Conservation (phyloP, 2,329 filamentous ascomycete genomes). For the Dothistroma septosporum region DNA sequence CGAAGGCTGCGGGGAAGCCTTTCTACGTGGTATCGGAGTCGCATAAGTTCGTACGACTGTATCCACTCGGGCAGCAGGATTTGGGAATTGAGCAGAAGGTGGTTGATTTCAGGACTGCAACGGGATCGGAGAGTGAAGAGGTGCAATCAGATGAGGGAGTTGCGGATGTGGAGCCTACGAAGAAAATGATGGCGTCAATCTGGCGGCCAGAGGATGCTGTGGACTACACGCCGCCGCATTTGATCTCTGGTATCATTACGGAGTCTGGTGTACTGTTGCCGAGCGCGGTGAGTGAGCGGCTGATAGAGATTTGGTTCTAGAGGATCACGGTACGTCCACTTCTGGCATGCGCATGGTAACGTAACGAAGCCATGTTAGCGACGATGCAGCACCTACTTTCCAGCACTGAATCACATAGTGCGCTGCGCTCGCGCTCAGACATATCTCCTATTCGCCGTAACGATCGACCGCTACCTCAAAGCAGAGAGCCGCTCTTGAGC, state of each 20-base stretch:
- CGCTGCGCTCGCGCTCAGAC: no score
- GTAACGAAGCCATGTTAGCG: not conserved
- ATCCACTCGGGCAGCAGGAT: constrained; percentile 76
- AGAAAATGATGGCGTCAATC: constrained; percentile 12
- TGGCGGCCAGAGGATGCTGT: constrained; percentile 50
- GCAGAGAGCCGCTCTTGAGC: no score
- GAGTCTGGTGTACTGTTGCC: constrained; percentile 70
- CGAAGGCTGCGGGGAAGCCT: constrained; percentile 66
- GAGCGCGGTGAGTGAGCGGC: constrained; percentile 64
- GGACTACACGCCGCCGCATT: constrained; percentile 61
- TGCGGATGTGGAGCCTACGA: constrained; percentile 30
- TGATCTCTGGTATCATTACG: constrained; percentile 70
- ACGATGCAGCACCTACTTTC: no score
- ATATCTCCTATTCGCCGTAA: no score
- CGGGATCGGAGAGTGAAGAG: constrained; percentile 63
- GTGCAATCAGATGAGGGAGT: constrained; percentile 25
- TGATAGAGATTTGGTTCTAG: constrained; percentile 59
- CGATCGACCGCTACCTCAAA: no score
- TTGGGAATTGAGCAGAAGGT: constrained; percentile 75
- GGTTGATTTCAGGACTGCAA: constrained; percentile 68
- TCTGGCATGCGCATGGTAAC: not conserved
- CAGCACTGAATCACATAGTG: no score
- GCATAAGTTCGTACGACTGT: constrained; percentile 91
- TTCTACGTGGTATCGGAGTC: constrained; percentile 93
- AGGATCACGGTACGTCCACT: not conserved